These are phyloP conservation scores for Aquilaria yunnanensis DNA, from an alignment of 345 rosid species.

Conservation along the genomic window DNA sequence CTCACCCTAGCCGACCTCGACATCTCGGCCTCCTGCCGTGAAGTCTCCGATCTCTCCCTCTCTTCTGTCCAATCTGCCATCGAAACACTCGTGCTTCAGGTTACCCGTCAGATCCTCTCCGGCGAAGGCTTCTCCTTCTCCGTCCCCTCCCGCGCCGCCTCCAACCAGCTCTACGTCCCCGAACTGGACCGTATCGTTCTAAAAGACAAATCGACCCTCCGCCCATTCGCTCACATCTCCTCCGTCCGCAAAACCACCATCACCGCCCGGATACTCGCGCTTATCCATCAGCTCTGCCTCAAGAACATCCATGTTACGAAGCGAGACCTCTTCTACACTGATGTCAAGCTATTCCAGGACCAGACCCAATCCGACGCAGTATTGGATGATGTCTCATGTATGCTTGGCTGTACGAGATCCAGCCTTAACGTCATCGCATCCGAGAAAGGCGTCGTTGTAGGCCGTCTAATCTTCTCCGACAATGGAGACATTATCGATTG, in stretches of 20 bases:
- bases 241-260: conserved; percentile 87
- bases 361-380: conserved; percentile 89
- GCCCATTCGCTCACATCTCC: conserved; percentile 74
- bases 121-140: conserved; percentile 84
- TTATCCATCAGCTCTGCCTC: conserved; percentile 83
- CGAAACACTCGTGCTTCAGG: conserved; percentile 60
- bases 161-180: conserved; percentile 94
- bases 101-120: conserved; percentile 73
- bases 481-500: conserved; percentile 98
- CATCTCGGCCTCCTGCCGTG: conserved; percentile 69
- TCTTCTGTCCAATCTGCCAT: conserved; percentile 74
- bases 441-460: conserved; percentile 95
- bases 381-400: conserved; percentile 89
- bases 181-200: conserved; percentile 98
- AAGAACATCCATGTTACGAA: conserved; percentile 89
- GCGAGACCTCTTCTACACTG: conserved; percentile 98
- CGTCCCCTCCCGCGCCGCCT: conserved; percentile 92
- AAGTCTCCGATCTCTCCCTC: conserved; percentile 81
- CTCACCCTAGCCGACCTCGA: conserved; percentile 74
- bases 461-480: conserved; percentile 88
- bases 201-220: conserved; percentile 89
- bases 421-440: conserved; percentile 91
- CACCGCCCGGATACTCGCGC: conserved; percentile 79
- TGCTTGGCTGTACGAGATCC: conserved; percentile 87
- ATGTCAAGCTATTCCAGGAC: conserved; percentile 97